phyloP scores from a whole-genome alignment of 164 flowering plant genomes.

The Vitis amurensis region DNA sequence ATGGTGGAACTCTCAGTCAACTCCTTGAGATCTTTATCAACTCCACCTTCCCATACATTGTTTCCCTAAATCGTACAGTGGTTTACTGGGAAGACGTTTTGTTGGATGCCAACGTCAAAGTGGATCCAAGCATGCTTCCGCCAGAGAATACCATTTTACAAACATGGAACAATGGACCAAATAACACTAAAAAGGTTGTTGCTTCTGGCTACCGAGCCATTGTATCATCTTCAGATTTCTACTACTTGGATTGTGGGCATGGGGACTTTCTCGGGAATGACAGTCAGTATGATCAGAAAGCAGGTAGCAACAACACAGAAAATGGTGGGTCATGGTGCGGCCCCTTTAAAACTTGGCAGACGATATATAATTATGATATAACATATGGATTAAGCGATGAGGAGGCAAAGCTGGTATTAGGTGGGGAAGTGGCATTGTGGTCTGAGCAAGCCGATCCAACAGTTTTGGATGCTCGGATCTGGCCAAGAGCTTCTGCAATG shows the following conservation, averaged over 20 bases:
- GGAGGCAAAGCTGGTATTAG: conserved; percentile 69
- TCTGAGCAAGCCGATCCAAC: conserved; percentile 88
- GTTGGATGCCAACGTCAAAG: conserved; percentile 46
- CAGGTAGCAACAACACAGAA: conserved; percentile 25
- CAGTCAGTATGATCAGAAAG: conserved; percentile 48
- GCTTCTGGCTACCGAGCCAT: conserved; percentile 74
- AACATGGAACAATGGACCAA: conserved; percentile 84
- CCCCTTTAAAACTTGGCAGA: conserved; percentile 94
- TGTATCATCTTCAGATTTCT: conserved; percentile 79
- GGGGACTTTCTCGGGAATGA: conserved; percentile 78
- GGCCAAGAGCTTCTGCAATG: conserved; percentile 88
- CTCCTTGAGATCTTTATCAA: conserved; percentile 69
- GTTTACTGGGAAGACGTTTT: conserved; percentile 93
- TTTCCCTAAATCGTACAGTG: conserved; percentile 58
- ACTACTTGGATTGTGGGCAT: conserved; percentile 92
- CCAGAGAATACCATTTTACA: conserved; percentile 60
- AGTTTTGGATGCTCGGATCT: conserved; percentile 69
- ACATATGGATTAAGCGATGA: conserved; percentile 59
- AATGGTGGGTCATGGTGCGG: conserved; percentile 94
- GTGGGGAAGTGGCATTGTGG: conserved; percentile 97
- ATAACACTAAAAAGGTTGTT: conserved; percentile 68
- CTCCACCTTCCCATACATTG: conserved; percentile 63
- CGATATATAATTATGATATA: conserved; percentile 79
- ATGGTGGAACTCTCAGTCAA: conserved; percentile 63
- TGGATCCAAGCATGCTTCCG: conserved; percentile 47